A percentile compares a stretch with the other conserved stretches of the same genome.
Evolutionary conservation across 2,329 filamentous ascomycete species (phyloP).

Genomic region (Chaetomiaceae sp.): DNA sequence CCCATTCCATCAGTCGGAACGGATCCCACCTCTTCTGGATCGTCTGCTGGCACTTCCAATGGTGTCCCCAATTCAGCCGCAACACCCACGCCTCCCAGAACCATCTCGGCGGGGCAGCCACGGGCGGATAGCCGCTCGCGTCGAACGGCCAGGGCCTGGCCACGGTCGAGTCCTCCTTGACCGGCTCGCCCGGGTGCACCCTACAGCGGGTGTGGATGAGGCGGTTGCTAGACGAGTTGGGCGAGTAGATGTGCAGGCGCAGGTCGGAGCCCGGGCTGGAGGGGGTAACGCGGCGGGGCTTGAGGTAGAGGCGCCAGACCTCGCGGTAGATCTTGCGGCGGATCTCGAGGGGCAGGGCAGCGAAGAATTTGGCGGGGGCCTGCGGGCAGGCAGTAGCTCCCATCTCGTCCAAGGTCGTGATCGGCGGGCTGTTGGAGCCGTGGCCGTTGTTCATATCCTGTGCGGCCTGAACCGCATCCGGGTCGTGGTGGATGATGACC

Average conservation of each 20-base stretch:
- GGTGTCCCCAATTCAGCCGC: constrained; percentile 25
- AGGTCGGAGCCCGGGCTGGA: constrained; percentile 10
- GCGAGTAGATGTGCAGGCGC: constrained; percentile 21
- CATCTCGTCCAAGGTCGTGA: neutral
- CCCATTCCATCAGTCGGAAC: neutral
- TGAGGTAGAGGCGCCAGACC: constrained; percentile 17
- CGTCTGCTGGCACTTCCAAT: constrained; percentile 28
- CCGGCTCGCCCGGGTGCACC: neutral
- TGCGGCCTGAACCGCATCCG: too few species aligned
- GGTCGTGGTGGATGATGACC: neutral
- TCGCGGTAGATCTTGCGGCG: constrained; percentile 19
- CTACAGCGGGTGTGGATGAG: constrained; percentile 10
- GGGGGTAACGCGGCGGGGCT: neutral
- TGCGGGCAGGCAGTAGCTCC: constrained; percentile 3
- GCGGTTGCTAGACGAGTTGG: neutral
- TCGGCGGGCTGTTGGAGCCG: too few species aligned
- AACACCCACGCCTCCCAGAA: constrained; percentile 26
- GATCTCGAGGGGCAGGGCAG: constrained; percentile 18
- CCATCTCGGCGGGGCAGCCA: constrained; percentile 15
- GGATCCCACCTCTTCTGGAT: constrained; percentile 24
- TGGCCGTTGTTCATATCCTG: too few species aligned
- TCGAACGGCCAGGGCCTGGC: constrained; percentile 9
- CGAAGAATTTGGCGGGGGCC: constrained; percentile 10
- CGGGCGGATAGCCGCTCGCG: neutral
- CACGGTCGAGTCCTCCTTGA: neutral